phyloP scores from a whole-genome alignment of 129 eudicot species.

The Saussurea involucrata region DNA sequence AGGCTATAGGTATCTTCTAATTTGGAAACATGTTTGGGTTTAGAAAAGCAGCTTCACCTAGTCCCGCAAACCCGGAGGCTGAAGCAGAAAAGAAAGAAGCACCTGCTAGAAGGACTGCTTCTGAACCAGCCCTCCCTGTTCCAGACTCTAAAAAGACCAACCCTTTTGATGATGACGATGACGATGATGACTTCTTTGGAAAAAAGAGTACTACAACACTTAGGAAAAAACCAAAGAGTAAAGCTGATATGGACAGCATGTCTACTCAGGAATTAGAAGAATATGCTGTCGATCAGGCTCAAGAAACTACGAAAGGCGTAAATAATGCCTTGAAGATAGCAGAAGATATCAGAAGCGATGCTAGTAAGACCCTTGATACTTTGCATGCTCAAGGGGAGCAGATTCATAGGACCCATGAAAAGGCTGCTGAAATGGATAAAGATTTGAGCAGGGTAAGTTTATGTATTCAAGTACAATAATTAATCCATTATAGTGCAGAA shows the following conservation, averaged over 20 bases:
- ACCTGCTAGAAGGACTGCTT: constrained; percentile 44
- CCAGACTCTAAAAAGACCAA: constrained; percentile 25
- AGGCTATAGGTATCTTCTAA: constrained; percentile 23
- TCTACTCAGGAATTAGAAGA: constrained; percentile 77
- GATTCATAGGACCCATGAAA: constrained; percentile 72
- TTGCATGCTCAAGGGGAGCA: constrained; percentile 96
- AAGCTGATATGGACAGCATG: constrained; percentile 56
- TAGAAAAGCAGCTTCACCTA: constrained; percentile 35
- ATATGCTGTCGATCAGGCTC: constrained; percentile 70
- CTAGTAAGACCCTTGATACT: constrained; percentile 67
- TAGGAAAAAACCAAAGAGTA: constrained; percentile 33
- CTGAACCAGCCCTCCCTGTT: constrained; percentile 42
- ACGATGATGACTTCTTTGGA: constrained; percentile 30
- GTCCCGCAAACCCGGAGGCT: constrained; percentile 12
- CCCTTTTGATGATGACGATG: constrained; percentile 37
- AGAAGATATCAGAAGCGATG: constrained; percentile 71
- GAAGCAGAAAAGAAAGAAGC: constrained; percentile 21
- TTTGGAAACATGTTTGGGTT: constrained; percentile 53
- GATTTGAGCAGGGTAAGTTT: constrained; percentile 70
- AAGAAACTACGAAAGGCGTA: constrained; percentile 71
- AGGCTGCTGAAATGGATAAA: constrained; percentile 73
- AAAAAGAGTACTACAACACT: constrained; percentile 21
- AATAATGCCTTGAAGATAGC: constrained; percentile 77
- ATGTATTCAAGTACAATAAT: neutral
- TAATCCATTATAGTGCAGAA: neutral